These are phyloP conservation scores for Aegilops longissima DNA, from an alignment of 176 grass and related monocot species.

Conservation along the genomic window DNA sequence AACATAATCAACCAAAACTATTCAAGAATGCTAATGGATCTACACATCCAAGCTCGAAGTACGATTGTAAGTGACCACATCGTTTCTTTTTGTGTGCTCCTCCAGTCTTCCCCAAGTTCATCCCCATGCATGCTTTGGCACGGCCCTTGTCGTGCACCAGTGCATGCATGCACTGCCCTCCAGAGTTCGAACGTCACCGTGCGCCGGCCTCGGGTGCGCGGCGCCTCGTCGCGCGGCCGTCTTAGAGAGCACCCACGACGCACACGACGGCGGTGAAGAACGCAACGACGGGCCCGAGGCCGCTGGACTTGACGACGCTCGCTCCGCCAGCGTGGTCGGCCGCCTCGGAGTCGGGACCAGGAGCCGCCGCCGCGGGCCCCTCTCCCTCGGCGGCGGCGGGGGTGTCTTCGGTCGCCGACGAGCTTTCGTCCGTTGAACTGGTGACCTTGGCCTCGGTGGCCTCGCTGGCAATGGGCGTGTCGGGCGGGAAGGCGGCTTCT, in stretches of 20 bases:
- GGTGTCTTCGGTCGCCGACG: not conserved
- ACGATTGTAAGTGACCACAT: not conserved
- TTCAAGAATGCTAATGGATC: not conserved
- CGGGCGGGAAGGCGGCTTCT: not conserved
- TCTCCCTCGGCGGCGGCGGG: not conserved
- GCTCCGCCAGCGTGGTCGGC: conserved; percentile 29
- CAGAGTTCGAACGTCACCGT: not conserved
- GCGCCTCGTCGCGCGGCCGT: not conserved
- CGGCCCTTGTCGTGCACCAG: not conserved
- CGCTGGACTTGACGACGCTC: not conserved
- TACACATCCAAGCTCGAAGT: not conserved
- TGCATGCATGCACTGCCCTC: not conserved
- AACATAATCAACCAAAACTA: not conserved
- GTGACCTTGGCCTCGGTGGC: not conserved
- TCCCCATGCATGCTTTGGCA: not conserved
- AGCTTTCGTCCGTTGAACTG: not conserved
- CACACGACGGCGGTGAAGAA: not conserved
- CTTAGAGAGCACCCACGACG: conserved; percentile 12
- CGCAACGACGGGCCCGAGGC: not conserved
- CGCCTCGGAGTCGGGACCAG: not conserved
- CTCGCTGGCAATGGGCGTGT: conserved; percentile 2
- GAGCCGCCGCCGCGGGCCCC: not conserved
- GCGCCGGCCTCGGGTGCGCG: not conserved
- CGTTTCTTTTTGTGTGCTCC: not conserved
- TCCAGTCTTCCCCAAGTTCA: not conserved